Evolutionary conservation across 768 basidiomycete species (phyloP).

Genomic region (Lentinula lateritia): DNA sequence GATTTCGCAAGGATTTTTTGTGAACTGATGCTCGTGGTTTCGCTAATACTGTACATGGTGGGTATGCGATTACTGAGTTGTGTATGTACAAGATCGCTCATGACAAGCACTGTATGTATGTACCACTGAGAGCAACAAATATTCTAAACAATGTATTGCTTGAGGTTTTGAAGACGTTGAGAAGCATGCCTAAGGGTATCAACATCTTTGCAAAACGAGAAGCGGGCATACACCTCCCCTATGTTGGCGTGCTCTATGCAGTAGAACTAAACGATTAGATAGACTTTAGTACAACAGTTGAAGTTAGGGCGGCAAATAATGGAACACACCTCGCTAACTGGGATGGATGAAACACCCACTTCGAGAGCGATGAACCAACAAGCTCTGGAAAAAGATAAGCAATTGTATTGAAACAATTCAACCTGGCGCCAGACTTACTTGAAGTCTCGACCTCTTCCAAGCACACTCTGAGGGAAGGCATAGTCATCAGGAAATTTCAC

Average conservation of each 20-base stretch:
- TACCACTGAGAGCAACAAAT: too few species aligned
- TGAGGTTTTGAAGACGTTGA: slow-evolving; percentile 68
- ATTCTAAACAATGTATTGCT: slow-evolving; percentile 46
- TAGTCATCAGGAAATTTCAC: slow-evolving; percentile 80
- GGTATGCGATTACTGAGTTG: too few species aligned
- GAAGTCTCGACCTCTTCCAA: slow-evolving; percentile 86
- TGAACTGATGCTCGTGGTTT: too few species aligned
- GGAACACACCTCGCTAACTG: slow-evolving; percentile 81
- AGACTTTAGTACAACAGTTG: background rate
- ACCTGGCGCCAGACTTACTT: slow-evolving; percentile 35
- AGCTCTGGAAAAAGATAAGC: slow-evolving; percentile 42
- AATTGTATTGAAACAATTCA: background rate
- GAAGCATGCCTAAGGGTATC: slow-evolving; percentile 79
- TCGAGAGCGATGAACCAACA: slow-evolving; percentile 94
- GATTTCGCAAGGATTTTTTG: too few species aligned
- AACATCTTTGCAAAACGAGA: slow-evolving; percentile 94
- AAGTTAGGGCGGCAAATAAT: background rate
- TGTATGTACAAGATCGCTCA: too few species aligned
- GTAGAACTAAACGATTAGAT: slow-evolving; percentile 62
- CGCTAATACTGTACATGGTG: too few species aligned
- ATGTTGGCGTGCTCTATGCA: slow-evolving; percentile 81
- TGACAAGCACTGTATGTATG: too few species aligned
- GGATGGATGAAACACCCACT: slow-evolving; percentile 88
- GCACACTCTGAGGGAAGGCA: slow-evolving; percentile 68
- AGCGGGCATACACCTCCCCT: slow-evolving; percentile 83